Percentiles rank a stretch among this genome's conserved stretches.
phyloP scores from a whole-genome alignment of 768 basidiomycete genomes.

The Suillus luteus region DNA sequence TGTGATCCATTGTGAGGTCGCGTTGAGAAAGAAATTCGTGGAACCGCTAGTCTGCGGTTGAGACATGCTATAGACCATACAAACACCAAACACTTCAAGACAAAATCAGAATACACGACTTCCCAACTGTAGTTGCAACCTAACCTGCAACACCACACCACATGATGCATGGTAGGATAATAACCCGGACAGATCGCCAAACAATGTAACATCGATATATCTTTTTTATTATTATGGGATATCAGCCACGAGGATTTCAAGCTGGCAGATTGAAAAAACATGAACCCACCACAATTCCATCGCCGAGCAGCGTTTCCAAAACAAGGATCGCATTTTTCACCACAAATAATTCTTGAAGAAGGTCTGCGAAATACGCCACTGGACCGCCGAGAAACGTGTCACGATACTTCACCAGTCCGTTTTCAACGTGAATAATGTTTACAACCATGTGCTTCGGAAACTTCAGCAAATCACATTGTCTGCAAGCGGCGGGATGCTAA shows the following conservation, averaged over 20 bases:
- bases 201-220: neutral
- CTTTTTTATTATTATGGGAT: neutral
- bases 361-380: constrained; percentile 23
- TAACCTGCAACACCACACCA: neutral
- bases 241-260: neutral
- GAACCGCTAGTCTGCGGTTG: neutral
- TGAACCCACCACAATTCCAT: constrained; percentile 6
- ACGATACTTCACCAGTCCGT: constrained; percentile 23
- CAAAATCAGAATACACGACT: neutral
- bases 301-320: constrained; percentile 13
- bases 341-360: constrained; percentile 23
- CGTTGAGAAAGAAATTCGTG: neutral
- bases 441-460: constrained; percentile 15
- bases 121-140: neutral
- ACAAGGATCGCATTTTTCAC: constrained; percentile 24
- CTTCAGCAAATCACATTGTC: neutral
- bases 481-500: neutral
- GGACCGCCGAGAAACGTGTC: constrained; percentile 26
- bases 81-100: neutral
- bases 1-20: neutral
- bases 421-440: constrained; percentile 18
- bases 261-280: neutral
- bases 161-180: neutral
- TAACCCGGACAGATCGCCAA: neutral
- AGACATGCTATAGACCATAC: neutral